phyloP scores from a whole-genome alignment of 164 flowering plant genomes.

The Piper betle region DNA sequence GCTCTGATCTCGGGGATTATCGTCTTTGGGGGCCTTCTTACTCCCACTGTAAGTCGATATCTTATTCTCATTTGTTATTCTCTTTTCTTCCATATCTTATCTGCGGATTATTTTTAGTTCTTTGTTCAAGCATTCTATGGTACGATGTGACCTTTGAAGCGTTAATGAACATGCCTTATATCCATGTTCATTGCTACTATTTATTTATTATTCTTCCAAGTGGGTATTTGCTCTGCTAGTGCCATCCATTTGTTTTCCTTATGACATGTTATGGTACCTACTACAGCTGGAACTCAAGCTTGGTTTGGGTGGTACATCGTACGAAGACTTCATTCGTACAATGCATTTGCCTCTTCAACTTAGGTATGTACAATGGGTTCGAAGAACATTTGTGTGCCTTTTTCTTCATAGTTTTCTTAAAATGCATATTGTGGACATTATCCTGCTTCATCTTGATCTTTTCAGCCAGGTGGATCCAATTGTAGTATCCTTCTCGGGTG shows the following conservation, averaged over 20 bases:
- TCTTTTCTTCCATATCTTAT: background rate
- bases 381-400: background rate
- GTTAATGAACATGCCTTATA: too few relatives aligned
- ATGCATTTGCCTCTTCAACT: constrained; percentile 85
- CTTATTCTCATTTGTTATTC: background rate
- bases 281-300: constrained; percentile 83
- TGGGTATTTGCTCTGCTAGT: too few relatives aligned
- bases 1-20: constrained; percentile 64
- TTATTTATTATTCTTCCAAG: too few relatives aligned
- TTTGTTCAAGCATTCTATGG: too few relatives aligned
- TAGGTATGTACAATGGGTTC: constrained; percentile 27
- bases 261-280: background rate
- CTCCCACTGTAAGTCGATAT: constrained; percentile 61
- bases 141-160: too few relatives aligned
- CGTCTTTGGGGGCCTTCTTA: constrained; percentile 77
- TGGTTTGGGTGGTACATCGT: constrained; percentile 85
- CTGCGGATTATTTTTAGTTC: too few relatives aligned
- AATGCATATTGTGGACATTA: background rate
- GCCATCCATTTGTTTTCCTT: background rate
- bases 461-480: constrained; percentile 94
- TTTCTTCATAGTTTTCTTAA: too few relatives aligned
- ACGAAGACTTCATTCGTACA: constrained; percentile 69
- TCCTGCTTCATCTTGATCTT: background rate
- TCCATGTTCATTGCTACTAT: too few relatives aligned
- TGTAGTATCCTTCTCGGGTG: constrained; percentile 91